Evolutionary conservation across 176 grass and related monocot species (phyloP).

Genomic region (Microstegium vimineum): DNA sequence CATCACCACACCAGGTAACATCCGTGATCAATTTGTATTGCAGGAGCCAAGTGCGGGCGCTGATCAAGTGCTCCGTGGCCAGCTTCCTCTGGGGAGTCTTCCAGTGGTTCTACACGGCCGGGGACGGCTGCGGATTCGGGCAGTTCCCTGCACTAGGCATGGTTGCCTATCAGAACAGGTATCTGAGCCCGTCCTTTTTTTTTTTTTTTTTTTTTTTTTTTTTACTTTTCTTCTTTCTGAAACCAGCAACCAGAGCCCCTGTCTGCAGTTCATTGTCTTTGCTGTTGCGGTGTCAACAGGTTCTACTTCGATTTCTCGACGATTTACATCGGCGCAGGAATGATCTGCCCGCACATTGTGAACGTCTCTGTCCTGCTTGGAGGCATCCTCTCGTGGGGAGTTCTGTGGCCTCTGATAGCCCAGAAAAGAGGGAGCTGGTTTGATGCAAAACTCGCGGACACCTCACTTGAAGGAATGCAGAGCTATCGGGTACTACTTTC

Average conservation of each 20-base stretch:
- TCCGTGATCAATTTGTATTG: not conserved
- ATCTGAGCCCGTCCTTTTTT: not conserved
- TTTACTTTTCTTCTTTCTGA: not conserved
- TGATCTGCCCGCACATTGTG: slow-evolving; percentile 47
- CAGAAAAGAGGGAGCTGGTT: slow-evolving; percentile 35
- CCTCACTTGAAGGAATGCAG: slow-evolving; percentile 49
- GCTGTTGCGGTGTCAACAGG: not conserved
- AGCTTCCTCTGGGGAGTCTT: slow-evolving; percentile 86
- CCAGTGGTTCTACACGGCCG: slow-evolving; percentile 83
- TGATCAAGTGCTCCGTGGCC: slow-evolving; percentile 49
- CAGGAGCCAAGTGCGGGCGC: slow-evolving; percentile 64
- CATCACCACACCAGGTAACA: not conserved
- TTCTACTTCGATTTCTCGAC: slow-evolving; percentile 43
- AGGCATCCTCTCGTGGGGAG: slow-evolving; percentile 42
- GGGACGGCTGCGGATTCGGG: slow-evolving; percentile 56
- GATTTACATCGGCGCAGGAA: slow-evolving; percentile 44
- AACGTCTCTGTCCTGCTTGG: slow-evolving; percentile 38
- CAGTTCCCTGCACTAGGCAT: slow-evolving; percentile 62
- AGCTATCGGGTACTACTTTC: slow-evolving; percentile 59
- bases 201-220: too few relatives aligned
- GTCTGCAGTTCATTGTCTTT: not conserved
- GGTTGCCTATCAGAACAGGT: slow-evolving; percentile 41
- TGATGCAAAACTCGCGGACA: not conserved
- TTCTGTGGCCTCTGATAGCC: slow-evolving; percentile 41
- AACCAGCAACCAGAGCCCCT: not conserved